Conservation (phyloP, 345 rosid species). For the rapeseed (Brassica napus) region Da-Ae NC_063444.1:12714501-12715000, state of each 20-base stretch:
- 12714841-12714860: slow-evolving; percentile 76
- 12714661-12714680: not conserved
- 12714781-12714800: slow-evolving; percentile 42
- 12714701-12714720: slow-evolving; percentile 42
- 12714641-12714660: no score
- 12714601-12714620: no score
- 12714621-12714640: no score
- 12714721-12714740: slow-evolving; percentile 37
- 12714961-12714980: slow-evolving; percentile 53
- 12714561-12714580: no score
- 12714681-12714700: slow-evolving; percentile 24
- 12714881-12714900: not conserved
- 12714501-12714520: no score
- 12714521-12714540: no score
- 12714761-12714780: slow-evolving; percentile 42
- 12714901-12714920: not conserved
- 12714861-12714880: slow-evolving; percentile 79
- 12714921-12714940: slow-evolving; percentile 23
- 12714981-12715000: no score
- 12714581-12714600: no score
- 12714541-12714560: no score
- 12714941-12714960: slow-evolving; percentile 68
- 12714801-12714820: no score
- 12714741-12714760: slow-evolving; percentile 32
- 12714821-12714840: slow-evolving; percentile 50